phyloP scores from a whole-genome alignment of 2,329 filamentous ascomycete species.

The Tolypocladium cylindrosporum region DNA sequence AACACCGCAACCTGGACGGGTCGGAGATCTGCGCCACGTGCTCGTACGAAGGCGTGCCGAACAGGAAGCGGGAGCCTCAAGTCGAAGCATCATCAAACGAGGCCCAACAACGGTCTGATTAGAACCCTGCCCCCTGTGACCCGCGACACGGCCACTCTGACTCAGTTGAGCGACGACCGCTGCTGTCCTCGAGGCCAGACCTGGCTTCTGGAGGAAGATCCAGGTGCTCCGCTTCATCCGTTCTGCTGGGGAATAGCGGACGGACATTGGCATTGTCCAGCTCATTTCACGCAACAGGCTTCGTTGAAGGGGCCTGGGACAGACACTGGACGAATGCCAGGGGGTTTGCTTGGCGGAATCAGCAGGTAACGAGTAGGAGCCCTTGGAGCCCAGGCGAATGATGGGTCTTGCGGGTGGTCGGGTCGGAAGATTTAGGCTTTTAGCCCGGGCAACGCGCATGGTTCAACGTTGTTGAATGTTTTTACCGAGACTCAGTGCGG shows the following conservation, averaged over 20 bases:
- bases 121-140: neutral
- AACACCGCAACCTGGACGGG: neutral
- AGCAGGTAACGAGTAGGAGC: neutral
- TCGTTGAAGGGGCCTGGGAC: neutral
- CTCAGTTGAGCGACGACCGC: neutral
- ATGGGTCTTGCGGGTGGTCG: neutral
- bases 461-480: neutral
- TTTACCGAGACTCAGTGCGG: neutral
- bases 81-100: neutral
- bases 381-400: neutral
- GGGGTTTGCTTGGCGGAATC: neutral
- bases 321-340: neutral
- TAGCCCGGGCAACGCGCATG: neutral
- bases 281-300: neutral
- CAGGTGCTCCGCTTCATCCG: neutral
- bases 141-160: neutral
- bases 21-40: neutral
- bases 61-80: neutral
- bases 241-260: neutral
- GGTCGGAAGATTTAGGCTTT: neutral
- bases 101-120: no score
- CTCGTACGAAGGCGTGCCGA: neutral
- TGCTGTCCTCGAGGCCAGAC: neutral
- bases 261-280: neutral
- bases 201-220: neutral